These are phyloP conservation scores for Boletus rubroflammeus DNA, from an alignment of 768 basidiomycete genomes.

Conservation along the genomic window DNA sequence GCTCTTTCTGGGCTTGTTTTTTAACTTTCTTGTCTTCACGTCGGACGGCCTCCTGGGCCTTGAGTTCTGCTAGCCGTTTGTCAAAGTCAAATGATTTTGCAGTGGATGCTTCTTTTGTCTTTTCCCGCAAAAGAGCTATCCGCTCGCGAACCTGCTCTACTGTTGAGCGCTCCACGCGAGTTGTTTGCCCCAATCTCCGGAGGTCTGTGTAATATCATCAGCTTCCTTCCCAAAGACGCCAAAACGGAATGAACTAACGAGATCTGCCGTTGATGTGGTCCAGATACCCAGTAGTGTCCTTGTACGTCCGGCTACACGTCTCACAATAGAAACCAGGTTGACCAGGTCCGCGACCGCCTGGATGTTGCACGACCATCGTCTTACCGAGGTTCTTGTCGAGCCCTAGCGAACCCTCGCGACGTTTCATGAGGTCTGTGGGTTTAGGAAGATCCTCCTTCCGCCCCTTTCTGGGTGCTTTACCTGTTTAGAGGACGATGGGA, in stretches of 20 bases:
- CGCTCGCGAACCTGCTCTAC: constrained; percentile 88
- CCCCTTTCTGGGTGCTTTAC: constrained; percentile 75
- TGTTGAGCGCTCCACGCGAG: constrained; percentile 85
- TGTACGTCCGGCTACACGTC: constrained; percentile 85
- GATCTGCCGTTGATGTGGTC: constrained; percentile 94
- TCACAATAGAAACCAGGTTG: constrained; percentile 95
- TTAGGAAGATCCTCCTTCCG: constrained; percentile 77
- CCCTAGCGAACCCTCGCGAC: constrained; percentile 77
- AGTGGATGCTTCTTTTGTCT: constrained; percentile 75
- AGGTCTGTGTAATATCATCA: constrained; percentile 56
- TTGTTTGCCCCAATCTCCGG: constrained; percentile 92
- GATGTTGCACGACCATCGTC: constrained; percentile 89
- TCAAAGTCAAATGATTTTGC: constrained; percentile 96
- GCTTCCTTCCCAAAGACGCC: neutral
- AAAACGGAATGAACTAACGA: constrained; percentile 54
- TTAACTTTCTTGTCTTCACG: constrained; percentile 75
- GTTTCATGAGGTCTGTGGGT: constrained; percentile 90
- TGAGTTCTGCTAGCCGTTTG: constrained; percentile 78
- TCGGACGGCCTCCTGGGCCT: constrained; percentile 61
- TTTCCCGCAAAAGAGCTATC: constrained; percentile 84
- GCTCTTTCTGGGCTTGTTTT: constrained; percentile 76
- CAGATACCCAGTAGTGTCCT: constrained; percentile 90
- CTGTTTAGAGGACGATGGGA: constrained; percentile 36
- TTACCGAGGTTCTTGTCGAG: constrained; percentile 95
- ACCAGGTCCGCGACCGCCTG: constrained; percentile 78